Evolutionary conservation across 208 protist species (phyloP), one percentile per base, ranked within the genome.

Genomic region (Crithidia mellificae): DNA sequence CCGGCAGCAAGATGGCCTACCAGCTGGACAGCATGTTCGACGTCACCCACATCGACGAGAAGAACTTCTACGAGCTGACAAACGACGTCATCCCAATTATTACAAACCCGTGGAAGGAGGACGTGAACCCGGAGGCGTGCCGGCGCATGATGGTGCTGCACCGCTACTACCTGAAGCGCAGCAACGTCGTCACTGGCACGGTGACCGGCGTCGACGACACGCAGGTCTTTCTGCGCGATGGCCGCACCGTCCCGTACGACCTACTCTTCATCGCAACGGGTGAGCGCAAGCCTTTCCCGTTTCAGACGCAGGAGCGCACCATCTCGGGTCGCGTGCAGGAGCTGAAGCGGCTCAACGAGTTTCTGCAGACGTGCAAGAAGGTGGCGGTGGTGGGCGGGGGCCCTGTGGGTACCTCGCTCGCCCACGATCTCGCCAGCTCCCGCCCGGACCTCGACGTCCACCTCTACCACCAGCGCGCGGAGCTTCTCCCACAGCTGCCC

Each of bases 41-140:
- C 65, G 77, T 94, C 41, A 93, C 86, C 14, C 66, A 92, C 43
- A 87, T 96, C 50, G 91, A 96, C 62, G 82, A 88, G 55, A 96
- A 96, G 71, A 94, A 94, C 66, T 96, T 85, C 56, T 92, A 83
- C 62, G 89, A 96, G 64, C 73, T 93, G 14, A 92, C 88, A 22
- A 89, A 91, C 58, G 88, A 92, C 49, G 78, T 94, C 54, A 93
- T 93, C 53, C 84, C 86, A 1, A 89, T 92, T 34, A 50, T 90
- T 19, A 63, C 73, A 44, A 88, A 89, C 55, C 66, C 74, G 32
- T 91, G 85, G 86, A 77, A 73, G 27, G 82, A 88, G 3, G 78
- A 78, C 12, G 75, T 82, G 54, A 77, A 87, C 54, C 68, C 80
- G 27, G 81, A 92, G 69, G 83, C 87, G 41, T 89, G 83, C 55